These are phyloP conservation scores for Fusarium nelsonii DNA, from an alignment of 2,329 filamentous ascomycete genomes.

Conservation along the genomic window DNA sequence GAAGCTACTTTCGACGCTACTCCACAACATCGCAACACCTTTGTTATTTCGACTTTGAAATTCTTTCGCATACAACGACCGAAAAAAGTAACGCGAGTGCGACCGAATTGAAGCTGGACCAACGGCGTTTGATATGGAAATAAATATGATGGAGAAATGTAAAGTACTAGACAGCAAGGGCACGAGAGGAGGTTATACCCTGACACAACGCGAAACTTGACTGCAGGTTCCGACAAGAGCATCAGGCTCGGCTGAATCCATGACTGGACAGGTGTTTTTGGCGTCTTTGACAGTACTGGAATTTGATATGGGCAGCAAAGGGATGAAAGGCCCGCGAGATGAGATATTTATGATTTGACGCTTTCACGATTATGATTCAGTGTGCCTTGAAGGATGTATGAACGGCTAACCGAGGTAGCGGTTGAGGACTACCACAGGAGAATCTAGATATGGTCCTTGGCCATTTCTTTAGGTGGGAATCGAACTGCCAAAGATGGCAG, in stretches of 20 bases:
- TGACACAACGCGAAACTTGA: not conserved
- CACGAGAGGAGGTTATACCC: not conserved
- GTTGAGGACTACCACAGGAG: not conserved
- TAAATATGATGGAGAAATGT: not conserved
- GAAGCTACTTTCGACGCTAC: not conserved
- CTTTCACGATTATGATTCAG: conserved; percentile 20
- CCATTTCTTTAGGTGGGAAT: not conserved
- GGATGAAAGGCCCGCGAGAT: not conserved
- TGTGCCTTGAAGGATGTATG: not conserved
- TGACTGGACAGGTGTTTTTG: not conserved
- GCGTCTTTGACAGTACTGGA: not conserved
- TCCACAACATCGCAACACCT: conserved; percentile 2
- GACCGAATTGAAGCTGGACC: not conserved
- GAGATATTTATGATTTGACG: conserved; percentile 33
- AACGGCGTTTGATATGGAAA: not conserved
- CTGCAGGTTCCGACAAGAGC: not conserved
- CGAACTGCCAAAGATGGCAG: not conserved
- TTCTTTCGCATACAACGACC: conserved; percentile 3
- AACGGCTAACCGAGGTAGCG: not conserved
- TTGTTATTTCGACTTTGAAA: conserved; percentile 23
- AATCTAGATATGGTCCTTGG: conserved; percentile 4
- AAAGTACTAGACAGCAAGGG: not conserved
- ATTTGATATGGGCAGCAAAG: not conserved
- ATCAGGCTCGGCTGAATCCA: not conserved
- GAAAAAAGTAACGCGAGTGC: not conserved